Percentiles rank a stretch among this genome's conserved stretches.
phyloP scores from a whole-genome alignment of 2,329 filamentous ascomycete genomes.

The Aurifilum marmelostoma region DNA sequence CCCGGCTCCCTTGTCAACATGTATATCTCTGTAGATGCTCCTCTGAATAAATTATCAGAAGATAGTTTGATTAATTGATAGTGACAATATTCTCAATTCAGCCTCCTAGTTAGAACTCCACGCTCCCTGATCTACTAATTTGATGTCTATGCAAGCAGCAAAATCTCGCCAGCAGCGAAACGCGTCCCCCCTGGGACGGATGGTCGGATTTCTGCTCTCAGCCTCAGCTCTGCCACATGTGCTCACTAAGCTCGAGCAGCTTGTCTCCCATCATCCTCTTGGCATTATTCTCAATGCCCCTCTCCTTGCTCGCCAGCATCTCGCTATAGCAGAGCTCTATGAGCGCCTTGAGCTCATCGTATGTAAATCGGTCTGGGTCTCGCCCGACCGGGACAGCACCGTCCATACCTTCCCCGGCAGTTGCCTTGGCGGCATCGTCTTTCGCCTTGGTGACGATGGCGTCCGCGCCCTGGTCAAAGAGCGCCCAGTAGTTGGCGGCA shows the following conservation, averaged over 20 bases:
- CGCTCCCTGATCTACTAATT: conserved; percentile 2
- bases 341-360: conserved; percentile 68
- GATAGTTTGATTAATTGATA: not conserved
- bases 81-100: not conserved
- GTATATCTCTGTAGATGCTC: not conserved
- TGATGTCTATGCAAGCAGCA: not conserved
- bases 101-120: not conserved
- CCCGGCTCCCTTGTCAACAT: not conserved
- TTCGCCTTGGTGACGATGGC: conserved; percentile 66
- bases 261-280: conserved; percentile 73
- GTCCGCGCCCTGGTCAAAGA: conserved; percentile 69
- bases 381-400: conserved; percentile 31
- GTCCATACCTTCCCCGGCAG: conserved; percentile 38
- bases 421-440: conserved; percentile 44
- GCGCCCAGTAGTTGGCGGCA: conserved; percentile 68
- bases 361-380: conserved; percentile 56
- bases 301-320: conserved; percentile 65
- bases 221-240: conserved; percentile 65
- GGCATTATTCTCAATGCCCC: conserved; percentile 68
- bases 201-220: not conserved
- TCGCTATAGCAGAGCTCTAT: conserved; percentile 72
- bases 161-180: not conserved
- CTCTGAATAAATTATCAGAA: not conserved
- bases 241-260: conserved; percentile 70
- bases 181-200: not conserved